Conservation (phyloP, 257 asterid species). For the Rehmannia glutinosa region DNA sequence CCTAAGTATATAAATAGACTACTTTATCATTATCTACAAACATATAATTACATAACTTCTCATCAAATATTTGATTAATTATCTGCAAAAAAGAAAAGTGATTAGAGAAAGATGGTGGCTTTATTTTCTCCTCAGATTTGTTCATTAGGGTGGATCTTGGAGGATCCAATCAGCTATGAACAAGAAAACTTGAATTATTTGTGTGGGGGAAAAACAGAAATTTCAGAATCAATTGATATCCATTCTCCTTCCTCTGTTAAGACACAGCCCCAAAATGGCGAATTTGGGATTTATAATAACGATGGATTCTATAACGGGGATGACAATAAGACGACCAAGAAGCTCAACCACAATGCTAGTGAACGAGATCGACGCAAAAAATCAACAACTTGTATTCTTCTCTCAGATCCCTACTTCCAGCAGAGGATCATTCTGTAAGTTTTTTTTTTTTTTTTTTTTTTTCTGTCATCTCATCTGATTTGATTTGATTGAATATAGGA, state of each 20-base stretch:
- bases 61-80: background rate
- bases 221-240: conserved; percentile 26
- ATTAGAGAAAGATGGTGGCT: conserved; percentile 28
- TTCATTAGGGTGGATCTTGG: conserved; percentile 31
- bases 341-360: conserved; percentile 69
- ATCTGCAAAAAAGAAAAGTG: background rate
- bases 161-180: conserved; percentile 16
- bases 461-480: background rate
- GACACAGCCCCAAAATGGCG: background rate
- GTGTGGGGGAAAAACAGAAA: conserved; percentile 19
- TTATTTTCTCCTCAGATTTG: conserved; percentile 29
- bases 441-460: no score
- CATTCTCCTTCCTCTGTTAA: conserved; percentile 31
- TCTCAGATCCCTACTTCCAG: conserved; percentile 72
- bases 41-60: background rate
- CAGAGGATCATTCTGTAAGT: conserved; percentile 39
- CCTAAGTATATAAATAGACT: background rate
- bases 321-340: conserved; percentile 30
- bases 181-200: conserved; percentile 24
- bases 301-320: conserved; percentile 8
- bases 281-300: no score
- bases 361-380: conserved; percentile 70
- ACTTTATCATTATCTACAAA: background rate
- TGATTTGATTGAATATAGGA: no score
- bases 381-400: conserved; percentile 52